A percentile compares a stretch with the other conserved stretches of the same genome.
phyloP scores from a whole-genome alignment of 2,329 filamentous ascomycete species.

The Colletotrichum filicis region DNA sequence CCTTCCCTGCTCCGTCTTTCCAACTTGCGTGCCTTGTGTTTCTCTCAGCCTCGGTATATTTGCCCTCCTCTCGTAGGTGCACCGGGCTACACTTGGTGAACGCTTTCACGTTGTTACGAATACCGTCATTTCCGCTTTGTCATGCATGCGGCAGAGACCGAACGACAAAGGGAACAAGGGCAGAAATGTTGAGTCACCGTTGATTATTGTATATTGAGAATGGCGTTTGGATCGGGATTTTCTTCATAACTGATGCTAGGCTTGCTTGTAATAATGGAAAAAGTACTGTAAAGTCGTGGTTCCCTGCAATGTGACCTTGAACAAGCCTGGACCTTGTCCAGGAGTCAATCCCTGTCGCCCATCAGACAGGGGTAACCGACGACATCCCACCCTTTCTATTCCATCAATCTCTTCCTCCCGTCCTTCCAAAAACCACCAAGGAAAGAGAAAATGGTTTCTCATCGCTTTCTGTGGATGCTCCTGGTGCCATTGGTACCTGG shows the following conservation, averaged over 20 bases:
- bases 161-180: not conserved
- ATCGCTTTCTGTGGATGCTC: not conserved
- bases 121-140: too few species aligned
- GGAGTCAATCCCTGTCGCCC: slow-evolving; percentile 13
- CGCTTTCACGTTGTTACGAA: too few species aligned
- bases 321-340: not conserved
- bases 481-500: not conserved
- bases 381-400: slow-evolving; percentile 3
- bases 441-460: not conserved
- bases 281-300: not conserved
- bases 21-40: not conserved
- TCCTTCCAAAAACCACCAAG: not conserved
- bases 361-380: slow-evolving; percentile 6
- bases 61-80: not conserved
- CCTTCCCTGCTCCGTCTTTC: too few species aligned
- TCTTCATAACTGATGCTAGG: not conserved
- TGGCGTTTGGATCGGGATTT: not conserved
- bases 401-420: not conserved
- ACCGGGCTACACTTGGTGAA: too few species aligned
- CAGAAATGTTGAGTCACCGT: not conserved
- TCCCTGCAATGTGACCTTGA: slow-evolving; percentile 3
- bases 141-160: too few species aligned
- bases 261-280: not conserved
- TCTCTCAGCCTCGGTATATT: not conserved
- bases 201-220: not conserved